Base-by-base conservation (phyloP, 192 early-diverging fungal species). In the Cladochytrium replicatum region DNA sequence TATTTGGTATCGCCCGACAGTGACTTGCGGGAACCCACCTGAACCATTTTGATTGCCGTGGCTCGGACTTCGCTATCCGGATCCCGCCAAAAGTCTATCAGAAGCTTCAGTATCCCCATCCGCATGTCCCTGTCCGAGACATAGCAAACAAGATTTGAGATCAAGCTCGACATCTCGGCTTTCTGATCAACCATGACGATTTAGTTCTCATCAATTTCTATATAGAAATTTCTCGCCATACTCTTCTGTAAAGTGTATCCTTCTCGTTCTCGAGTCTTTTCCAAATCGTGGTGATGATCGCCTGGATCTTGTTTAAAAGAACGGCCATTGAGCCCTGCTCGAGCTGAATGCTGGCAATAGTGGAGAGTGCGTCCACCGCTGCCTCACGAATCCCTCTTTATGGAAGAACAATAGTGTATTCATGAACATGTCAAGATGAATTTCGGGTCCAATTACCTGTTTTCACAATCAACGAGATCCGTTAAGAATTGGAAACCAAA, bases 21-120 rank as follows among this genome's bases (percentile, higher is more conserved):
- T 25, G 34, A 11, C 21, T 1, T 15, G 9, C 23, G 22, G 32
- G 2, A 7, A 8, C 31, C 29, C 50, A 56, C 60, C 49, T 57
- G 48, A 4, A 77, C 54, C 71, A 73, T 70, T 21, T 75, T 66
- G 38, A 77, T 77, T 9, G 71, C 24, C 6, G 58, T 49, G 11
- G 56, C 56, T 4, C 75, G 59, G 8, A 74, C 75, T 58, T 77
- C 75, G 13, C 41, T 48, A 50, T 77, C 75, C 1, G 71, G 65
- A 56, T 77, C 75, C 38, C 45, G 54, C 75, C 75, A 77, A 26
- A 66, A 43, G 27, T 62, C 57, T 7, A 77, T 63, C 29, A 77
- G 41, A 2, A 64, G 34, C 17, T 31, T 21, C 17, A 77, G 37
- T 2, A 73, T 54, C 21, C 64, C 25, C 19, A 66, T 15, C 6